phyloP scores from a whole-genome alignment of 208 protist genomes.

The Jaenimonas drosophilae region DNA sequence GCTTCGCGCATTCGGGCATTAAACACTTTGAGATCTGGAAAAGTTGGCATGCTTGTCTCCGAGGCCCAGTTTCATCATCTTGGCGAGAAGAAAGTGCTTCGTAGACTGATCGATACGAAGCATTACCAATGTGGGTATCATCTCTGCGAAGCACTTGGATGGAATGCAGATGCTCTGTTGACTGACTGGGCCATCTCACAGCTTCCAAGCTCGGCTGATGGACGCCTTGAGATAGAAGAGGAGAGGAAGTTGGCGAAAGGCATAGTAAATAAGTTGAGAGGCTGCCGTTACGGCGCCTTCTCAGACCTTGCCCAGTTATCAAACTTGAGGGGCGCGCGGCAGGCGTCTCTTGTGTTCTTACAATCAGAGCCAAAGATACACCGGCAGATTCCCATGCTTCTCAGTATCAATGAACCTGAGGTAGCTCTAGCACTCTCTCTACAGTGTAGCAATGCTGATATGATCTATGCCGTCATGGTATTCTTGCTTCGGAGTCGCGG shows the following conservation, averaged over 20 bases:
- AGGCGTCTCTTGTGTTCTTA: conserved; percentile 46
- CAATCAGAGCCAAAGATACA: conserved; percentile 38
- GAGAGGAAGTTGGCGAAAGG: conserved; percentile 23
- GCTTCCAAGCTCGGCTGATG: conserved; percentile 21
- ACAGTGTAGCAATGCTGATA: neutral
- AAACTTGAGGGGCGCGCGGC: conserved; percentile 28
- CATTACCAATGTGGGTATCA: conserved; percentile 85
- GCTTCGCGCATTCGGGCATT: conserved; percentile 75
- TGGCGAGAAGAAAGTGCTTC: conserved; percentile 53
- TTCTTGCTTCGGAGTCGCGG: neutral
- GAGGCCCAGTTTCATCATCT: conserved; percentile 61
- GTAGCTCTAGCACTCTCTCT: neutral
- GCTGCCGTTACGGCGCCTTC: conserved; percentile 30
- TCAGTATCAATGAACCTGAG: neutral
- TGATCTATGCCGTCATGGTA: neutral
- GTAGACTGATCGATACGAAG: conserved; percentile 59
- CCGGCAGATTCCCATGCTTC: neutral
- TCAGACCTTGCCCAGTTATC: conserved; percentile 44
- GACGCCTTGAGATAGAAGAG: conserved; percentile 4
- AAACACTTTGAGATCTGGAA: conserved; percentile 64
- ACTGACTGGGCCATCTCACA: conserved; percentile 91
- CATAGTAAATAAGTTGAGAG: conserved; percentile 42
- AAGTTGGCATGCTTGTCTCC: conserved; percentile 85
- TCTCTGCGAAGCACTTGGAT: conserved; percentile 54
- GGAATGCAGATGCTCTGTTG: conserved; percentile 68